Base-by-base conservation (phyloP, 1,284 basidiomycete genomes). In the Malassezia pachydermatis region DNA sequence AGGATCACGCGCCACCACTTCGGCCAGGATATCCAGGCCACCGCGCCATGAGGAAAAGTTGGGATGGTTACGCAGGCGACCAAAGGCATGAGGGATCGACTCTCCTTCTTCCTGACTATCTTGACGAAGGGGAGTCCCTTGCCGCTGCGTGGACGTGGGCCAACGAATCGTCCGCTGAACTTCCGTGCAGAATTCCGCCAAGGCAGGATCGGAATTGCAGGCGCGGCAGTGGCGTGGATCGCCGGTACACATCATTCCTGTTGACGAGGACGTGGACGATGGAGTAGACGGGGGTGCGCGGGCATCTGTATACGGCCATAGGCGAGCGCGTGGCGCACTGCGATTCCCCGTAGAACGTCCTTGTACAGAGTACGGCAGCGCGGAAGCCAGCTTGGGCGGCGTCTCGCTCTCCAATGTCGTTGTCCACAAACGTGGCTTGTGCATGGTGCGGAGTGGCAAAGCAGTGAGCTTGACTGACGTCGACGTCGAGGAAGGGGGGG, bases 1-100 rank as follows among this genome's bases (percentile, higher is more conserved):
- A 4, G 44, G 35, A 23, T 35, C 41, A 24, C 47, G 51, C 16
- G 58, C 55, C 13, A 70, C 64, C 9, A 70, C 63, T 22, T 69
- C 66, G 7, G 68, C 68, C 13, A 70, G 61, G 16, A 69, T 50
- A 16, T 63, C 58, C n/a, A 69, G 49, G 3, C 68, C 66, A 9
- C 63, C 67, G 23, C 54, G 48, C 51, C 58, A 66, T 30, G 57
- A 51, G 2, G 53, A 44, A 51, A 66, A 70, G 32, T 57, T 56
- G 7, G 66, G 67, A 28, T 70, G 68, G n/a, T 53, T 54, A 13
- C 65, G 64, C 9, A 70, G 62, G 40, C 62, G 58, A 22, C 51
- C 49, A 51, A 62, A 70, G 5, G 66, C 68, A 4, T 56, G 51
- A 4, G 68, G 63, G 20, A 69, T 58, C 5, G 55, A 63, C 30